These are phyloP conservation scores for Wallemia ichthyophaga DNA, from an alignment of 1,284 basidiomycete genomes.

Conservation along the genomic window DNA sequence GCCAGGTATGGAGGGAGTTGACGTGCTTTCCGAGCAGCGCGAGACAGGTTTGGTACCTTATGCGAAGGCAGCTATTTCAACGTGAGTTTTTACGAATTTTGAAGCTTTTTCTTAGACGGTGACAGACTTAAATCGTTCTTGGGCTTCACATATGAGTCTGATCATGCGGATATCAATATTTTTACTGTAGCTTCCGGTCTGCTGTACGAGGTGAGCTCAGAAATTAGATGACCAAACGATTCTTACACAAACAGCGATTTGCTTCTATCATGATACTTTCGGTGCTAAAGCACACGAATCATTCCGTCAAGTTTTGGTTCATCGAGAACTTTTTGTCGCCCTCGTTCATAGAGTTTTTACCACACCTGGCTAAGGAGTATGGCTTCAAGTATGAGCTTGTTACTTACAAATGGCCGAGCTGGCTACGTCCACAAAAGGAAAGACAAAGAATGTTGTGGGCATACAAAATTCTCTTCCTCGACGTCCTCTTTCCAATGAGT, in stretches of 20 bases:
- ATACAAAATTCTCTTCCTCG: slow-evolving; percentile 97
- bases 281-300: slow-evolving; percentile 72
- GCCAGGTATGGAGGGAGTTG: slow-evolving; percentile 44
- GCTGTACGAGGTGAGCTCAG: slow-evolving; percentile 46
- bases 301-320: slow-evolving; percentile 95
- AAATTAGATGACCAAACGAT: neutral
- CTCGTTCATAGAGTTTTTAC: slow-evolving; percentile 86
- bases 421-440: slow-evolving; percentile 83
- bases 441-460: slow-evolving; percentile 98
- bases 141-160: slow-evolving; percentile 12
- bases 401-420: slow-evolving; percentile 96
- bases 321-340: slow-evolving; percentile 97
- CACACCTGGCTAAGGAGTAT: slow-evolving; percentile 63
- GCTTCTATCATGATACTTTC: slow-evolving; percentile 93
- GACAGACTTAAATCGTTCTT: neutral
- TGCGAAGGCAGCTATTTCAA: slow-evolving; percentile 21
- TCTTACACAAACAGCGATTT: slow-evolving; percentile 36
- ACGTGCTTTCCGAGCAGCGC: slow-evolving; percentile 33
- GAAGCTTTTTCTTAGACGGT: slow-evolving; percentile 1
- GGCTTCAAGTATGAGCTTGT: slow-evolving; percentile 86
- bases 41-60: slow-evolving; percentile 9
- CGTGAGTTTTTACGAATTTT: slow-evolving; percentile 17
- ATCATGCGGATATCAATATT: slow-evolving; percentile 77
- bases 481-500: slow-evolving; percentile 93
- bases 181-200: slow-evolving; percentile 93